Base-by-base conservation (phyloP, 305 asterid species). In the Fraxinus platypoda region DNA sequence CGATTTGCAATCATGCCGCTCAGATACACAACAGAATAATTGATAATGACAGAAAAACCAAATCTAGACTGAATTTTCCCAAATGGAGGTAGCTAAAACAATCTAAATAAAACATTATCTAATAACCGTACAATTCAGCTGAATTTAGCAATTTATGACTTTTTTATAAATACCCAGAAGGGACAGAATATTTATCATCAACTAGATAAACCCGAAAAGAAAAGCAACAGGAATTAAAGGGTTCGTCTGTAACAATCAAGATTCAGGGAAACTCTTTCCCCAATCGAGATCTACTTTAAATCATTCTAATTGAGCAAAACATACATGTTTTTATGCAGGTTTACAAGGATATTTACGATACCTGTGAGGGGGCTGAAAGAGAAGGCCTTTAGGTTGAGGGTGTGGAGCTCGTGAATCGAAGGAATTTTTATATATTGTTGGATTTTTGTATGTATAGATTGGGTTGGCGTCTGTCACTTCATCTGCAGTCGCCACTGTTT, bases 401-500 rank as follows among this genome's bases (percentile, higher is more conserved):
- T 5, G 31, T 15, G 88, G 84, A 83, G 85, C 84, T 46, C 75
- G 57, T 68, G 85, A 78, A 78, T 81, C 43, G 43, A 59, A 68
- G 23, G 79, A 77, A 31, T 15, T 31, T 28, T 3, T 71, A 31
- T 68, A 68, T 71, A 71, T 13, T 13, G 75, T 13, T 15, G 75
- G 75, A 71, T 15, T 31, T 17, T 30, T 30, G 41, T 31, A 71
- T 17, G 38, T 31, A 17, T 71, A 15, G 38, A 31, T 71, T 28
- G 74, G 37, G 37, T 62, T 62, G 13, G 33, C 33, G 13, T 23
- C 28, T 62, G 72, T 21, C 30, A 62, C 72, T 2, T 62, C 72
- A 25, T 62, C 26, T 26, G 33, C 72, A 23, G 72, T 62, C 72
- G 17, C 72, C 71, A 62, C 72, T n/a, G 70, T 62, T 9, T 62